Conservation (phyloP, 257 asterid genomes). For the Ajuga chamaepitys region DNA sequence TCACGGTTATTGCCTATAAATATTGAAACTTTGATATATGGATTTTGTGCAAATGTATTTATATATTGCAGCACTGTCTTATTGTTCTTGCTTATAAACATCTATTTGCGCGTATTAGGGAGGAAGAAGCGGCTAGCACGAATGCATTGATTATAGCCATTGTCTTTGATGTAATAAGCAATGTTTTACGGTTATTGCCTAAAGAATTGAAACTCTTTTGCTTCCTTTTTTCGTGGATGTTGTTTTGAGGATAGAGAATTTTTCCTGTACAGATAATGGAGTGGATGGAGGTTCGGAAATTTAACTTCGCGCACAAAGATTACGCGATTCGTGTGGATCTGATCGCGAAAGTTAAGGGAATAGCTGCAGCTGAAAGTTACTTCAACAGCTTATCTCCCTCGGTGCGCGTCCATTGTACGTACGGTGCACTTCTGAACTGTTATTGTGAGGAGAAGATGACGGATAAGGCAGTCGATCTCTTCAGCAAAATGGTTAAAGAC, state of each 20-base stretch:
- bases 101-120: not conserved
- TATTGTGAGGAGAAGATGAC: slow-evolving; percentile 56
- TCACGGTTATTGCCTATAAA: too few species aligned
- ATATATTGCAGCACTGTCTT: too few species aligned
- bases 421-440: slow-evolving; percentile 68
- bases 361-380: slow-evolving; percentile 68
- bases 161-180: not conserved
- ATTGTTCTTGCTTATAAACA: too few species aligned
- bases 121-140: not conserved
- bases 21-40: too few species aligned
- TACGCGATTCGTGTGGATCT: slow-evolving; percentile 55
- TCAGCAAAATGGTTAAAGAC: slow-evolving; percentile 42
- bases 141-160: not conserved
- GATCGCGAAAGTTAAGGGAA: slow-evolving; percentile 47
- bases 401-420: slow-evolving; percentile 31
- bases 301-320: slow-evolving; percentile 32
- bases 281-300: slow-evolving; percentile 66
- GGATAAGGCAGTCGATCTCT: slow-evolving; percentile 48
- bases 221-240: not conserved
- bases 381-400: slow-evolving; percentile 39
- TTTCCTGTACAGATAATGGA: slow-evolving; percentile 51
- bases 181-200: not conserved
- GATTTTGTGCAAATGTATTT: too few species aligned
- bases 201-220: not conserved
- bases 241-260: not conserved